Conservation (phyloP, 1,284 basidiomycete genomes). For the Cutaneotrichosporon spelunceum region DNA sequence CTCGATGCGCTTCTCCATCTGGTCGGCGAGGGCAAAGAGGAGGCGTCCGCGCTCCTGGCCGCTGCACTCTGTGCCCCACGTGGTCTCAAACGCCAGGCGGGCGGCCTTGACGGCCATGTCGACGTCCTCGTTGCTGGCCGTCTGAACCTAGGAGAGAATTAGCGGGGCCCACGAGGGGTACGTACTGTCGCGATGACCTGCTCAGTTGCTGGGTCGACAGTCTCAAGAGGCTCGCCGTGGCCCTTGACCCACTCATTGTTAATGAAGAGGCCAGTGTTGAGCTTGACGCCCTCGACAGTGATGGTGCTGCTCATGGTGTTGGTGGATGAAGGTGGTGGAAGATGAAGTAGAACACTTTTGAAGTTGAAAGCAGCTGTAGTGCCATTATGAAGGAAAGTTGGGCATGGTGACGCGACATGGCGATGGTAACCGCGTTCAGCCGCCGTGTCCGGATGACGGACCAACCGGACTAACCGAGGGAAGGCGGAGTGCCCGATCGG, state of each 20-base stretch:
- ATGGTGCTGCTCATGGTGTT: constrained; percentile 6
- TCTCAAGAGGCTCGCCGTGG: constrained; percentile 32
- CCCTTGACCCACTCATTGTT: constrained; percentile 41
- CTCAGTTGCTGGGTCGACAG: constrained; percentile 57
- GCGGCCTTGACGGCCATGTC: constrained; percentile 79
- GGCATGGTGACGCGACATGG: too few relatives aligned
- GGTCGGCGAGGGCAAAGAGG: constrained; percentile 79
- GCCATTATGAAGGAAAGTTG: too few relatives aligned
- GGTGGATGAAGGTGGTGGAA: background rate
- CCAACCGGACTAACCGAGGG: too few relatives aligned
- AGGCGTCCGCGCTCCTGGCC: constrained; percentile 67
- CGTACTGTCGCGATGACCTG: constrained; percentile 43
- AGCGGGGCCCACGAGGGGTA: constrained; percentile 32
- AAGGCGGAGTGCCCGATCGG: too few relatives aligned
- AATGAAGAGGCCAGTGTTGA: constrained; percentile 29
- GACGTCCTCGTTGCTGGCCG: constrained; percentile 61
- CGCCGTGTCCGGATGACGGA: too few relatives aligned
- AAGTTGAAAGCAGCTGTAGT: too few relatives aligned
- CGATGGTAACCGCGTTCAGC: too few relatives aligned
- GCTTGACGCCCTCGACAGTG: constrained; percentile 13
- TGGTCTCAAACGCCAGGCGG: constrained; percentile 67
- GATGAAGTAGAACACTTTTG: background rate
- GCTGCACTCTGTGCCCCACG: constrained; percentile 70
- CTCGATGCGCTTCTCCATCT: constrained; percentile 75
- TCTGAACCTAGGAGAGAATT: constrained; percentile 16